Base-by-base conservation (phyloP, 345 rosid species). In the Eucalyptus viminalis region DNA sequence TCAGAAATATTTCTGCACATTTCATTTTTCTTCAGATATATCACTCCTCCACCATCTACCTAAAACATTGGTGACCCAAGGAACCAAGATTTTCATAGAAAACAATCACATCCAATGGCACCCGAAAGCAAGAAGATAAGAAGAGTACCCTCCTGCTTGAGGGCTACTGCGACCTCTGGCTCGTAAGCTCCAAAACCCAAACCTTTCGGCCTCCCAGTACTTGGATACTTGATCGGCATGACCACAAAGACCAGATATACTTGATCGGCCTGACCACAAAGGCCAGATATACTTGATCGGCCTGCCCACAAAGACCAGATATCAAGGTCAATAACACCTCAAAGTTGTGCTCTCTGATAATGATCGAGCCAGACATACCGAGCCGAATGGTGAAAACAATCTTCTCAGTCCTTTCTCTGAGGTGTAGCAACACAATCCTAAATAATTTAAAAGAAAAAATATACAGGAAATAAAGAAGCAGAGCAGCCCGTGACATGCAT, bases 111-210 rank as follows among this genome's bases (percentile, higher is more conserved):
- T 40, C 47, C 29, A 11, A 40, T 6, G 16, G 85, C 47, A 76
- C 47, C 83, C 24, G 2, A 76, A 76, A 76, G 47, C 45, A 37
- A 76, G 83, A 21, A 54, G 87, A 27, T 37, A 45, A 4, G 37
- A 87, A 50, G 13, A 49, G 76, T 93, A 90, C 95, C 95, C 95
- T 94, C 90, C 95, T 95, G 91, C 94, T 91, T 92, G 95, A 89
- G 90, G 92, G 89, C 92, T 95, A 93, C 97, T 13, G 94, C 95
- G 43, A 69, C 56, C 88, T 93, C 95, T 8, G 94, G 93, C 44
- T 94, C 93, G 54, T 92, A 96, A 1, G 94, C 92, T 44, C 95
- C 92, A 86, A 97, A 96, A 69, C 98, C 97, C 27, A 93, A 97
- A 31, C 98, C 97, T 92, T 94, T 94, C 11, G 94, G 95, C 89